Evolutionary conservation across 176 grass and related monocot species (phyloP).

Genomic region (Paspalum notatum): DNA sequence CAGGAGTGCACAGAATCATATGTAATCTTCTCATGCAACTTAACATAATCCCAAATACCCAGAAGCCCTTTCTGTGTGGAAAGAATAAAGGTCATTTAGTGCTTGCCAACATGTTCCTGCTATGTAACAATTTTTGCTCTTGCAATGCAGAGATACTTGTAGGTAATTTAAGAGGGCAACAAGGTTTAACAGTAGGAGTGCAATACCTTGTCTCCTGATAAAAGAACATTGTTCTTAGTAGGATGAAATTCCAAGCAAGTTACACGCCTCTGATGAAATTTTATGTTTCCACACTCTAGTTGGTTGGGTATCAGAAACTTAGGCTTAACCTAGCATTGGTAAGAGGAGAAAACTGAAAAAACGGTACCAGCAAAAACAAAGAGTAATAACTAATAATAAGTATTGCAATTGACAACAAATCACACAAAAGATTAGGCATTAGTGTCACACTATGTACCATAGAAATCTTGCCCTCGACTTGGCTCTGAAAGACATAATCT

Average conservation of each 20-base stretch:
- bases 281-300: conserved; percentile 83
- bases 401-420: neutral
- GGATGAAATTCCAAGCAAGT: conserved; percentile 97
- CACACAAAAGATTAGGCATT: neutral
- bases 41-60: conserved; percentile 93
- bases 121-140: neutral
- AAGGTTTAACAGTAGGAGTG: conserved; percentile 2
- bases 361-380: neutral
- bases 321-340: conserved; percentile 62
- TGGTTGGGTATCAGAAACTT: conserved; percentile 73
- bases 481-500: conserved; percentile 87
- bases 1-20: conserved; percentile 89
- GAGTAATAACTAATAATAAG: neutral
- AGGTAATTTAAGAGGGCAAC: conserved; percentile 25
- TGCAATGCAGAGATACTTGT: neutral
- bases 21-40: conserved; percentile 80
- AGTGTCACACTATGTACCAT: conserved; percentile 31
- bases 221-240: conserved; percentile 70
- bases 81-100: neutral
- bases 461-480: conserved; percentile 75
- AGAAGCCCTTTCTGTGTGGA: conserved; percentile 78
- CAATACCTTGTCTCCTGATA: conserved; percentile 93
- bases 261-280: conserved; percentile 80
- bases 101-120: neutral
- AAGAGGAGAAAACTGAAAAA: neutral